A percentile compares a stretch with the other conserved stretches of the same genome.
These are phyloP conservation scores for Lentinula lateritia DNA, from an alignment of 768 basidiomycete species.

Conservation along the genomic window DNA sequence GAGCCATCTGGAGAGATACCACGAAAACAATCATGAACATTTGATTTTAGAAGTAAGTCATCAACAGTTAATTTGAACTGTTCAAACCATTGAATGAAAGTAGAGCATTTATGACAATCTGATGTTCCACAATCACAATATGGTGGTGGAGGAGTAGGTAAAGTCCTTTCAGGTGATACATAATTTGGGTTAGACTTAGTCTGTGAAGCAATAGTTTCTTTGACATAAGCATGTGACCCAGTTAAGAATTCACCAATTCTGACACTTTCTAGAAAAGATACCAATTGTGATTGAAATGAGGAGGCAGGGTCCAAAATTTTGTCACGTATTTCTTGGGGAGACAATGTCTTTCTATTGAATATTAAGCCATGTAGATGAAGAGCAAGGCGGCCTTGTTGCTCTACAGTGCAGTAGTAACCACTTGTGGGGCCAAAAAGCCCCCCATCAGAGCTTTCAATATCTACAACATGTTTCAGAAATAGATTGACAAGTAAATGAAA, in stretches of 20 bases:
- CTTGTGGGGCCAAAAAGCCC: neutral
- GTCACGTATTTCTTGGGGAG: too few species aligned
- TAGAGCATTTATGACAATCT: conserved; percentile 11
- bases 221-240: conserved; percentile 14
- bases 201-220: neutral
- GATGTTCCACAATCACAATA: neutral
- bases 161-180: conserved; percentile 16
- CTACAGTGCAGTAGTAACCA: conserved; percentile 34
- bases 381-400: conserved; percentile 28
- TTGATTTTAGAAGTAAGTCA: conserved; percentile 21
- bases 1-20: conserved; percentile 11
- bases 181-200: conserved; percentile 5
- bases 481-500: too few species aligned
- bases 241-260: conserved; percentile 26
- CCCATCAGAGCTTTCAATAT: too few species aligned
- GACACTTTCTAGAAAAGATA: conserved; percentile 24
- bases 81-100: conserved; percentile 1
- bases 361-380: too few species aligned
- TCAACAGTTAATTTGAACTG: conserved; percentile 19
- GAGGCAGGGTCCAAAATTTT: neutral
- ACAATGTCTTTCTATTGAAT: too few species aligned
- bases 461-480: too few species aligned
- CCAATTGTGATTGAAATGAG: conserved; percentile 19
- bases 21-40: conserved; percentile 22
- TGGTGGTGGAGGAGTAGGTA: conserved; percentile 17